Evolutionary conservation across 108 stramenopile genomes (phyloP).

Genomic region (Pelagomonas calceolata): DNA sequence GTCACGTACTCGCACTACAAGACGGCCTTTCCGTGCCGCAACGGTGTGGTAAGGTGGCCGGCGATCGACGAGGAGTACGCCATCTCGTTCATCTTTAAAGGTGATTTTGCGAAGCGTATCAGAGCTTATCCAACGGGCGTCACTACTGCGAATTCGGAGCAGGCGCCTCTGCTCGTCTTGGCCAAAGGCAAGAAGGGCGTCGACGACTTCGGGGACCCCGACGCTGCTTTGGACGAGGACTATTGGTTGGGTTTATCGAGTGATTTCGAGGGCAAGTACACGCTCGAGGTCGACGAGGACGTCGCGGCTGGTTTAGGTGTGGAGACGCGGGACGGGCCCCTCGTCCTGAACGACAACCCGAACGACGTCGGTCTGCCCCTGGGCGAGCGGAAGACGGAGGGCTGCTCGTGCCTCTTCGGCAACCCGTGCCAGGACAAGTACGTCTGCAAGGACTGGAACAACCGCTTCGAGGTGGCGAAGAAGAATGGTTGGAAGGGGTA

Average conservation of each 20-base stretch:
- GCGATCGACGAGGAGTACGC: constrained; percentile 14
- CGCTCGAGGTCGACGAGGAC: background rate
- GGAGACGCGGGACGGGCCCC: background rate
- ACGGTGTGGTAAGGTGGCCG: constrained; percentile 3
- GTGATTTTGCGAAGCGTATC: background rate
- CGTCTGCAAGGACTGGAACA: constrained; percentile 14
- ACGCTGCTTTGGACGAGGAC: background rate
- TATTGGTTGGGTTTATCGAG: background rate
- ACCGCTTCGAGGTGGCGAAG: background rate
- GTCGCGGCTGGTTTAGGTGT: background rate
- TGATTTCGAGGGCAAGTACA: background rate
- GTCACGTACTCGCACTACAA: constrained; percentile 7
- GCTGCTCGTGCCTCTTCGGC: constrained; percentile 30
- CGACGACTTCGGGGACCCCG: background rate
- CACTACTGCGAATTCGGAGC: background rate
- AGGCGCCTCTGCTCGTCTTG: background rate
- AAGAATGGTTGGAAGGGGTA: background rate
- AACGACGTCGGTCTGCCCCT: background rate
- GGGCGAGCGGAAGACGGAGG: constrained; percentile 12
- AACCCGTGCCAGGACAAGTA: constrained; percentile 32
- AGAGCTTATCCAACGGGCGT: background rate
- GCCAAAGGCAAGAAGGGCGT: background rate
- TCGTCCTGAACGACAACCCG: background rate
- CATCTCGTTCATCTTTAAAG: constrained; percentile 13
- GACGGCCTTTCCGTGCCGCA: background rate